Evolutionary conservation across 2,329 filamentous ascomycete genomes (phyloP).

Genomic region (Juglanconis juglandina): DNA sequence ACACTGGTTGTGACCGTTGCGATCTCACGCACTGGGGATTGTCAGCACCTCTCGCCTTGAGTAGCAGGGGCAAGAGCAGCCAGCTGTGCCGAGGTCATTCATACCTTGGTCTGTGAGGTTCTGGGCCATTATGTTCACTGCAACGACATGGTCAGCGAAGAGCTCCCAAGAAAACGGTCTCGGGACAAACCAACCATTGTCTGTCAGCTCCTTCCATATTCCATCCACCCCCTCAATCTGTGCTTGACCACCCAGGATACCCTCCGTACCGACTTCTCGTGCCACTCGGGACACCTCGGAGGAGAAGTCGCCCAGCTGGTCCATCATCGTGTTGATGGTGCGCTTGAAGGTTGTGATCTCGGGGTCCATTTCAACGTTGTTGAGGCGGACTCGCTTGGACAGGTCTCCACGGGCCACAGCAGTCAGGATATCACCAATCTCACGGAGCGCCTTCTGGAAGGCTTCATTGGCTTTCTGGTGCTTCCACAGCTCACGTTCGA

Average conservation of each 20-base stretch:
- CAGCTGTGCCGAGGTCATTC: slow-evolving; percentile 23
- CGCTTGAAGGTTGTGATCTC: slow-evolving; percentile 98
- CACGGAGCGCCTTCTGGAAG: slow-evolving; percentile 93
- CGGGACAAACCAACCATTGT: slow-evolving; percentile 57
- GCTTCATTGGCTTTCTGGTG: slow-evolving; percentile 97
- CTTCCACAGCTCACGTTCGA: slow-evolving; percentile 93
- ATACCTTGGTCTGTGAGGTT: slow-evolving; percentile 73
- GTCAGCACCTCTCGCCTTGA: neutral
- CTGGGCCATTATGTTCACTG: slow-evolving; percentile 80
- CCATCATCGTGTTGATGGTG: slow-evolving; percentile 99
- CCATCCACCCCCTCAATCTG: slow-evolving; percentile 91
- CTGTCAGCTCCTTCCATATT: slow-evolving; percentile 95
- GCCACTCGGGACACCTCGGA: slow-evolving; percentile 94
- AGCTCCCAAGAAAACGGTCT: neutral
- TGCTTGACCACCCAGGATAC: slow-evolving; percentile 88
- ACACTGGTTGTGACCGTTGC: slow-evolving; percentile 81
- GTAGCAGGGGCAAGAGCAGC: neutral
- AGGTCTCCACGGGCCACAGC: slow-evolving; percentile 92
- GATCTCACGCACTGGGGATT: slow-evolving; percentile 67
- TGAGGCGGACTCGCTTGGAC: slow-evolving; percentile 94
- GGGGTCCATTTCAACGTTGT: slow-evolving; percentile 93
- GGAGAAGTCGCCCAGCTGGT: slow-evolving; percentile 93
- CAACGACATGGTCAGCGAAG: slow-evolving; percentile 23
- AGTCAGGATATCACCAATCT: slow-evolving; percentile 96
- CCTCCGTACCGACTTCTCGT: slow-evolving; percentile 93